These are phyloP conservation scores for Paramecium octaurelia DNA, from an alignment of 73 alveolate genomes.

Conservation along the genomic window DNA sequence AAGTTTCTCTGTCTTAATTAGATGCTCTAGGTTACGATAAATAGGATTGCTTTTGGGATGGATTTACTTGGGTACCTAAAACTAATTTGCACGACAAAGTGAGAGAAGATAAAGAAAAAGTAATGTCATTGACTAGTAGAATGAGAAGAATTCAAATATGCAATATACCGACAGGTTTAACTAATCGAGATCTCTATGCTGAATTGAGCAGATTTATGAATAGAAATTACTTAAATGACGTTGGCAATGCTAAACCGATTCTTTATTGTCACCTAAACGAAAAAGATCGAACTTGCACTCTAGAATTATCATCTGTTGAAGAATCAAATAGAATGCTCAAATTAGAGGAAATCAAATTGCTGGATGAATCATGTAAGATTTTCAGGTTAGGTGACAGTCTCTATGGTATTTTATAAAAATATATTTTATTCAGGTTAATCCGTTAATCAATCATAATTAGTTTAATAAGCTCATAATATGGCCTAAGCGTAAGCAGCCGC, in stretches of 20 bases:
- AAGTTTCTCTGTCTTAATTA: neutral
- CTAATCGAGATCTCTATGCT: conserved; percentile 38
- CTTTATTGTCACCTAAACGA: conserved; percentile 32
- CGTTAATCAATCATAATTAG: conserved; percentile 31
- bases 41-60: conserved; percentile 48
- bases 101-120: conserved; percentile 48
- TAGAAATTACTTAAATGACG: conserved; percentile 37
- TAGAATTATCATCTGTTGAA: conserved; percentile 39
- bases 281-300: conserved; percentile 37
- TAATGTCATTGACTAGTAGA: conserved; percentile 55
- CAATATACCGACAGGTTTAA: conserved; percentile 35
- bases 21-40: conserved; percentile 15
- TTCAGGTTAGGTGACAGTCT: conserved; percentile 28
- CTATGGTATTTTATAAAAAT: neutral
- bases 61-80: conserved; percentile 46
- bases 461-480: conserved; percentile 47
- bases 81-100: conserved; percentile 44
- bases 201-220: conserved; percentile 50
- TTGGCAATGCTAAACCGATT: conserved; percentile 38
- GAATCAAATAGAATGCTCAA: conserved; percentile 32
- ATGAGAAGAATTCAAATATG: conserved; percentile 44
- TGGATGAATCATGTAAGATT: conserved; percentile 39
- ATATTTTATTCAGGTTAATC: conserved; percentile 2
- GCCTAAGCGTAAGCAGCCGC: conserved; percentile 57
- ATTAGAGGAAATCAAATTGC: neutral